A percentile compares a stretch with the other conserved stretches of the same genome.
phyloP scores from a whole-genome alignment of 1,284 basidiomycete genomes.

The Pholiota adiposa region DNA sequence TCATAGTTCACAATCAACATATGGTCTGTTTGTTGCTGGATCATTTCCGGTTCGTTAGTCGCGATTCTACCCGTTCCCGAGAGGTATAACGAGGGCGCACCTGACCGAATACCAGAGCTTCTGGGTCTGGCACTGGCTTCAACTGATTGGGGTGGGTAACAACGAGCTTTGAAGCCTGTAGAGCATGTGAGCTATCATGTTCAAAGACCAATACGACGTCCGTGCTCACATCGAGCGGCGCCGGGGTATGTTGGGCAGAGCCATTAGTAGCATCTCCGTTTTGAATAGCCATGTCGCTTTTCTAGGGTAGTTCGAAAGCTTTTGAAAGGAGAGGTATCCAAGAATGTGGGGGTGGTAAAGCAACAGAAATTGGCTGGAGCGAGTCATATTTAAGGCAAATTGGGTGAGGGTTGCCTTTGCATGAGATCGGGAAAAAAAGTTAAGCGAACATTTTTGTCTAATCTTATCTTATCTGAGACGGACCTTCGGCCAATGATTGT shows the following conservation, averaged over 20 bases:
- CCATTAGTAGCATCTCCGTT: conserved; percentile 9
- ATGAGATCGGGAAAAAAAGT: conserved; percentile 11
- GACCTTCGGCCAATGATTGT: not conserved
- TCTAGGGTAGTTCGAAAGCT: not conserved
- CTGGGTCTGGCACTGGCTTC: conserved; percentile 43
- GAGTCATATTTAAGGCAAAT: conserved; percentile 14
- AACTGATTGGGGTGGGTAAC: conserved; percentile 38
- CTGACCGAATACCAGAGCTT: conserved; percentile 48
- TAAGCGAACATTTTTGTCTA: not conserved
- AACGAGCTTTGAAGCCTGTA: conserved; percentile 48
- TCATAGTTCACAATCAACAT: conserved; percentile 77
- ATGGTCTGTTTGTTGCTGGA: conserved; percentile 36
- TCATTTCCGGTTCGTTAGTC: not conserved
- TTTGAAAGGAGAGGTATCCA: not conserved
- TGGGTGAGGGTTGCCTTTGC: not conserved
- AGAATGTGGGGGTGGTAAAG: not conserved
- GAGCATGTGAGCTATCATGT: not conserved
- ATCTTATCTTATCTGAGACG: conserved; percentile 5
- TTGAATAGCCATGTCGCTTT: conserved; percentile 18
- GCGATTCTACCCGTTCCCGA: too few relatives aligned
- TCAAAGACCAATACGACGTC: too few relatives aligned
- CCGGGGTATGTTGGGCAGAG: conserved; percentile 10
- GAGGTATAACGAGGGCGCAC: conserved; percentile 27
- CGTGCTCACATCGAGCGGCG: conserved; percentile 20
- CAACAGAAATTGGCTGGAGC: not conserved